A percentile compares a stretch with the other conserved stretches of the same genome.
These are phyloP conservation scores for Fusarium aywerte DNA, from an alignment of 2,329 filamentous ascomycete species.

Conservation along the genomic window DNA sequence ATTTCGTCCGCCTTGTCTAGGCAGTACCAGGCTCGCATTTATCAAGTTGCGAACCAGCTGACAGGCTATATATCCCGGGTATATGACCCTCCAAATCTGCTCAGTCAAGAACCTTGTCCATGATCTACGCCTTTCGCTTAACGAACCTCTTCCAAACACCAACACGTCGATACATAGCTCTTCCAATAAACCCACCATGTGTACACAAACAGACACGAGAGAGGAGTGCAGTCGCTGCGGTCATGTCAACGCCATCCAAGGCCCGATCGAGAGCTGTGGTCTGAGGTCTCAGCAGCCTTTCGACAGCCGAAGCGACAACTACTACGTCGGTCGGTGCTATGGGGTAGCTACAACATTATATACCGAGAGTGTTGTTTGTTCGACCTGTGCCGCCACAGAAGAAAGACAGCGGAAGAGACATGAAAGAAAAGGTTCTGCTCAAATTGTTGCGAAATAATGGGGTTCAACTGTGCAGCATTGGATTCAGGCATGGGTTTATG, in stretches of 20 bases:
- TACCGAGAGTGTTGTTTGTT: slow-evolving; percentile 19
- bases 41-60: slow-evolving; percentile 37
- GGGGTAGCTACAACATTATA: slow-evolving; percentile 33
- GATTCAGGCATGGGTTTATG: background rate
- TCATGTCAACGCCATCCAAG: slow-evolving; percentile 3
- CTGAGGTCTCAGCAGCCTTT: slow-evolving; percentile 21
- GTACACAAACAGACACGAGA: slow-evolving; percentile 30
- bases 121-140: background rate
- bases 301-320: slow-evolving; percentile 15
- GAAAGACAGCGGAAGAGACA: slow-evolving; percentile 13
- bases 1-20: slow-evolving; percentile 28
- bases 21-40: slow-evolving; percentile 25
- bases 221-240: slow-evolving; percentile 32
- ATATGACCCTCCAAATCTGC: slow-evolving; percentile 9
- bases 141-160: background rate
- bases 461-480: background rate
- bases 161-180: background rate
- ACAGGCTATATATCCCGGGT: slow-evolving; percentile 29
- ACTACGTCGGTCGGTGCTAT: slow-evolving; percentile 20
- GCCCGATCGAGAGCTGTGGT: slow-evolving; percentile 26
- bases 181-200: slow-evolving; percentile 16
- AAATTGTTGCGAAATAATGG: slow-evolving; percentile 4
- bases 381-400: slow-evolving; percentile 4
- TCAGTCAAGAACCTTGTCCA: background rate
- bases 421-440: background rate